Evolutionary conservation across 169 alveolate species (phyloP).

Genomic region (Theileria equi): DNA sequence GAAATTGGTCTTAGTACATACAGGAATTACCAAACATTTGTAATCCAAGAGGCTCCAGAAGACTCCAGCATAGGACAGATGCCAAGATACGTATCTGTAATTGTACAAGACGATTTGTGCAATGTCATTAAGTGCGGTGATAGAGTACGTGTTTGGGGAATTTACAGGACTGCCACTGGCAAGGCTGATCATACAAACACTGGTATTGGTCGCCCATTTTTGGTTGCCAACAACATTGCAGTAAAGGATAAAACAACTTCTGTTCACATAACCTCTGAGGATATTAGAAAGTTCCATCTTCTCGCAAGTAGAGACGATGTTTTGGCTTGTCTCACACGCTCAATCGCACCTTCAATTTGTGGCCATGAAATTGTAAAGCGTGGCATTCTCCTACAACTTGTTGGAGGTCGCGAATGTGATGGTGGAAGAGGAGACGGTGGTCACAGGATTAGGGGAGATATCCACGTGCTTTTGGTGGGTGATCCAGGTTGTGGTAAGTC

Average conservation of each 20-base stretch:
- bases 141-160: conserved; percentile 97
- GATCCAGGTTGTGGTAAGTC: conserved; percentile 99
- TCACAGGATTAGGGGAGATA: conserved; percentile 96
- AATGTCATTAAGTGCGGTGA: conserved; percentile 77
- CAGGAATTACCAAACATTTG: conserved; percentile 88
- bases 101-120: conserved; percentile 91
- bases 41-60: conserved; percentile 97
- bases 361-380: conserved; percentile 93
- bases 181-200: conserved; percentile 68
- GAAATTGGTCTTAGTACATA: conserved; percentile 93
- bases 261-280: conserved; percentile 69
- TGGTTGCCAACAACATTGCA: conserved; percentile 88
- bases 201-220: conserved; percentile 88
- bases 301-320: conserved; percentile 78
- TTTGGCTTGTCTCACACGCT: conserved; percentile 86
- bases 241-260: conserved; percentile 61
- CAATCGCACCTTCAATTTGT: conserved; percentile 96
- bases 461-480: conserved; percentile 95
- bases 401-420: conserved; percentile 94
- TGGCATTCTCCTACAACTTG: conserved; percentile 88
- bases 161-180: conserved; percentile 87
- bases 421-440: conserved; percentile 44
- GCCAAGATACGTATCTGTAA: conserved; percentile 94
- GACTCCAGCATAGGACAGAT: conserved; percentile 96
- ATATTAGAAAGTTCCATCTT: conserved; percentile 63